Conservation (phyloP, 768 basidiomycete genomes). For the Psilocybe cyanescens region DNA sequence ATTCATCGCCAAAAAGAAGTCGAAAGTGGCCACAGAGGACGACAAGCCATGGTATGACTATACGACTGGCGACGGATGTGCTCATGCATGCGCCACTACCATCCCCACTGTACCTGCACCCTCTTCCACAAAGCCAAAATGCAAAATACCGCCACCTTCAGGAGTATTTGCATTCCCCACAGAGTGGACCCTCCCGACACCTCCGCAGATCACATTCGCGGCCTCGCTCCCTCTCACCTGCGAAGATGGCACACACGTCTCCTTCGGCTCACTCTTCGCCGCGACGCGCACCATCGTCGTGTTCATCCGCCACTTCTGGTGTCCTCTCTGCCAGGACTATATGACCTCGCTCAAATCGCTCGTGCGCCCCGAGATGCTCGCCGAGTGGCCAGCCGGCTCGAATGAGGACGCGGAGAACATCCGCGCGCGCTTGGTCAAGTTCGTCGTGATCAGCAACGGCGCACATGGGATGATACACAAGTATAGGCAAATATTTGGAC, state of each 20-base stretch:
- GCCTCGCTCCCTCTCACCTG: slow-evolving; percentile 66
- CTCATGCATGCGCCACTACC: not conserved
- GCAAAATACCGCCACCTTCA: slow-evolving; percentile 1
- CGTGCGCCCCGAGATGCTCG: slow-evolving; percentile 47
- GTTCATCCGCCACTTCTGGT: slow-evolving; percentile 92
- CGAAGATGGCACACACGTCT: slow-evolving; percentile 65
- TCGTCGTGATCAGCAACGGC: slow-evolving; percentile 82
- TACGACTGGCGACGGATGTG: not conserved
- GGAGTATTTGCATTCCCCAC: slow-evolving; percentile 11
- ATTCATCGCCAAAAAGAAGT: not conserved
- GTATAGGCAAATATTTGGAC: slow-evolving; percentile 76
- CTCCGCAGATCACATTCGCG: slow-evolving; percentile 61
- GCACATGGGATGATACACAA: slow-evolving; percentile 76
- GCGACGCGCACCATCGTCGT: slow-evolving; percentile 65
- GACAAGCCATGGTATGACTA: not conserved
- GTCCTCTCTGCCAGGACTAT: slow-evolving; percentile 87
- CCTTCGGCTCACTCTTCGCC: slow-evolving; percentile 70
- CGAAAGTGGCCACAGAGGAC: not conserved
- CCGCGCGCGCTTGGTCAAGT: slow-evolving; percentile 45
- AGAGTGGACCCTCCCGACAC: slow-evolving; percentile 56
- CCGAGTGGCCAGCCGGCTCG: slow-evolving; percentile 16
- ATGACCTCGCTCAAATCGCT: slow-evolving; percentile 63
- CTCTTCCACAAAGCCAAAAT: not conserved
- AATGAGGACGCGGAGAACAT: slow-evolving; percentile 17
- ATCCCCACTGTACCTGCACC: not conserved